phyloP scores from a whole-genome alignment of 2,329 filamentous ascomycete species.

The Emmonsiellopsis sp. region DNA sequence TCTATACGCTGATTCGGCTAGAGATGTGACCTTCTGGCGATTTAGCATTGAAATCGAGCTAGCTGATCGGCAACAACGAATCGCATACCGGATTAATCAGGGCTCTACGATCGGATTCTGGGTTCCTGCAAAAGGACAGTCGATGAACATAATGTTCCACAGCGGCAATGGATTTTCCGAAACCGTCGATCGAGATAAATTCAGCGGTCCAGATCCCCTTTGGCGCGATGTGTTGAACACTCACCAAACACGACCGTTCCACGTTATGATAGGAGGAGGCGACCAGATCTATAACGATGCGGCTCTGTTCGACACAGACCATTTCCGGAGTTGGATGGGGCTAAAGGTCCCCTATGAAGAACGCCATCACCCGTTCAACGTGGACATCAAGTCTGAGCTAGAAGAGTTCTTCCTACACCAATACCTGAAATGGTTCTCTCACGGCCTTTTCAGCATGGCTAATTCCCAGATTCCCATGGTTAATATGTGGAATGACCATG shows the following conservation, averaged over 20 bases:
- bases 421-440: conserved; percentile 93
- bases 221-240: conserved; percentile 94
- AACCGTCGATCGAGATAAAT: conserved; percentile 64
- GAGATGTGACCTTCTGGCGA: conserved; percentile 89
- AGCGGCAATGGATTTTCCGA: conserved; percentile 94
- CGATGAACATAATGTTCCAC: conserved; percentile 99
- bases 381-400: conserved; percentile 77
- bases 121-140: conserved; percentile 73
- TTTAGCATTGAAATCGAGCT: conserved; percentile 94
- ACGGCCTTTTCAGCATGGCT: conserved; percentile 86
- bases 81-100: conserved; percentile 91
- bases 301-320: conserved; percentile 61
- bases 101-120: conserved; percentile 86
- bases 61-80: conserved; percentile 63
- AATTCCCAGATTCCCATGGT: conserved; percentile 95
- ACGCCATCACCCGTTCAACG: conserved; percentile 64
- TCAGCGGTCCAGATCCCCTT: conserved; percentile 88
- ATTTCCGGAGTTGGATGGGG: conserved; percentile 76
- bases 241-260: conserved; percentile 85
- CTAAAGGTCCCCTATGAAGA: conserved; percentile 74
- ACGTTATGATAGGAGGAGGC: conserved; percentile 95
- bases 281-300: conserved; percentile 96
- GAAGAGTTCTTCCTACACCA: conserved; percentile 81
- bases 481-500: conserved; percentile 95
- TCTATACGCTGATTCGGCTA: conserved; percentile 72